Evolutionary conservation across 2,329 filamentous ascomycete species (phyloP).

Genomic region (Sclerotinia spermophila): DNA sequence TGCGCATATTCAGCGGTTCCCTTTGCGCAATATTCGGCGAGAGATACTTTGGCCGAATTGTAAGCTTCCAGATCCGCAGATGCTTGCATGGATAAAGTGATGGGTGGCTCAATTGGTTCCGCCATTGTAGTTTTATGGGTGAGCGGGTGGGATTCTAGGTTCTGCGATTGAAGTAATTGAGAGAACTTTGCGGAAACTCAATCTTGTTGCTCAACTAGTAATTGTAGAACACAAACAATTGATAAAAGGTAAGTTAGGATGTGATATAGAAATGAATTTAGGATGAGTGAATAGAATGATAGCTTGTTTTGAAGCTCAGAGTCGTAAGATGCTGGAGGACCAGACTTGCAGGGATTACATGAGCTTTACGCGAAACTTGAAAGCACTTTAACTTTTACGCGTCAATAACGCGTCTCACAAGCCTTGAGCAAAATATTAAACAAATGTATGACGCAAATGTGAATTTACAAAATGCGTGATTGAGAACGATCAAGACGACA

Average conservation of each 20-base stretch:
- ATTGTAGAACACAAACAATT: background rate
- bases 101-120: slow-evolving; percentile 32
- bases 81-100: slow-evolving; percentile 26
- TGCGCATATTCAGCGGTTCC: slow-evolving; percentile 82
- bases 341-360: slow-evolving; percentile 4
- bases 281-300: slow-evolving; percentile 17
- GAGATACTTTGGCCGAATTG: slow-evolving; percentile 52
- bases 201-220: background rate
- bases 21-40: slow-evolving; percentile 73
- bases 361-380: slow-evolving; percentile 14
- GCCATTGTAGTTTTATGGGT: slow-evolving; percentile 26
- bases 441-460: background rate
- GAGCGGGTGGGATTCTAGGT: background rate
- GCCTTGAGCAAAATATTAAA: background rate
- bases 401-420: slow-evolving; percentile 23
- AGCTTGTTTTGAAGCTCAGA: slow-evolving; percentile 3
- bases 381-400: slow-evolving; percentile 21
- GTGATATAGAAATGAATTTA: slow-evolving; percentile 12
- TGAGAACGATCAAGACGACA: background rate
- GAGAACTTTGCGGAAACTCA: background rate
- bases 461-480: background rate
- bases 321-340: background rate
- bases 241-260: background rate
- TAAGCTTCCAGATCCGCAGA: slow-evolving; percentile 31
- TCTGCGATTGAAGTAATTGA: background rate